A percentile compares a stretch with the other conserved stretches of the same genome.
phyloP scores from a whole-genome alignment of 352 stramenopile species.

The Pythium angustatum region DNA sequence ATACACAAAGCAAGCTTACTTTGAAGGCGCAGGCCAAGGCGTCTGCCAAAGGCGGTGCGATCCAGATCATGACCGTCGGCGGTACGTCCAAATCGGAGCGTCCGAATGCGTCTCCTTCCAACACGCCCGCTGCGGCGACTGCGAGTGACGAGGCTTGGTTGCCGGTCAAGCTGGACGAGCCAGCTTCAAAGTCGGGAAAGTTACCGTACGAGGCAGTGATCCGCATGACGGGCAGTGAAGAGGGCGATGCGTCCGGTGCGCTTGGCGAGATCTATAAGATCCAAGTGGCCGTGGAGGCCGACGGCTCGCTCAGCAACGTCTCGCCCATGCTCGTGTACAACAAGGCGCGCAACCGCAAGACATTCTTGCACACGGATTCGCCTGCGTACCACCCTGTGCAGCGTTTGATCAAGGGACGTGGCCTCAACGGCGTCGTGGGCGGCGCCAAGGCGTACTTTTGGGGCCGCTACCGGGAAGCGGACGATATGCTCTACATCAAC shows the following conservation, averaged over 20 bases:
- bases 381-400: constrained; percentile 73
- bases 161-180: constrained; percentile 83
- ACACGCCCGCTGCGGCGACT: constrained; percentile 3
- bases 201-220: constrained; percentile 87
- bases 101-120: neutral
- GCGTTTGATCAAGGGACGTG: constrained; percentile 53
- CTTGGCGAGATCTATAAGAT: constrained; percentile 91
- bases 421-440: constrained; percentile 62
- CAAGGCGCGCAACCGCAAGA: constrained; percentile 84
- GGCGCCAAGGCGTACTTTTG: constrained; percentile 88
- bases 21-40: constrained; percentile 26
- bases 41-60: constrained; percentile 32
- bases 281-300: constrained; percentile 71
- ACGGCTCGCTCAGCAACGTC: constrained; percentile 63
- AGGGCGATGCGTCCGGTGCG: constrained; percentile 65
- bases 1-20: neutral
- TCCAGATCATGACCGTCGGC: constrained; percentile 86
- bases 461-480: constrained; percentile 80
- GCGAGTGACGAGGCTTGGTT: constrained; percentile 57
- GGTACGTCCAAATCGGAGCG: constrained; percentile 71
- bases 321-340: constrained; percentile 90
- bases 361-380: constrained; percentile 83
- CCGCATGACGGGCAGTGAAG: constrained; percentile 75
- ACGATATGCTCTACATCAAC: constrained; percentile 88
- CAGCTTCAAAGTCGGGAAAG: constrained; percentile 70